Evolutionary conservation across 306 rosid species (phyloP).

Genomic region (Malus orientalis): DNA sequence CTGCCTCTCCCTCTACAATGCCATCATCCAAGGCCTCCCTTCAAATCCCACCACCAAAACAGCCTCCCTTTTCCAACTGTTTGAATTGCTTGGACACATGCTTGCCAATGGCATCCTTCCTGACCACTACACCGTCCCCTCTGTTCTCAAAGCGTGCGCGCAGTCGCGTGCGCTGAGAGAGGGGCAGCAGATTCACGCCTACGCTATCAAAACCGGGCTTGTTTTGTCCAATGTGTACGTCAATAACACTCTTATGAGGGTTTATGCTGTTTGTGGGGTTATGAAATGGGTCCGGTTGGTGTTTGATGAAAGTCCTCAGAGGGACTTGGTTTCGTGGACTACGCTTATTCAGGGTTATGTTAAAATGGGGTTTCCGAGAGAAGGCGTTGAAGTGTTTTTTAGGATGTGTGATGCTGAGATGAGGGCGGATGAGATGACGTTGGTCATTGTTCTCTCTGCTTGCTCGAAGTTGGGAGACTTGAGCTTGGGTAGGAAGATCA

Average conservation of each 20-base stretch:
- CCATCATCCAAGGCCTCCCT: constrained; percentile 17
- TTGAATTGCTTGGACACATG: constrained; percentile 18
- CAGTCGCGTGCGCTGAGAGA: constrained; percentile 16
- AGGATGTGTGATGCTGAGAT: constrained; percentile 20
- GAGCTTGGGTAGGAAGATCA: constrained; percentile 27
- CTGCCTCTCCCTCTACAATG: constrained; percentile 26
- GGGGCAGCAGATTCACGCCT: constrained; percentile 32
- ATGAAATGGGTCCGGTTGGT: constrained; percentile 6
- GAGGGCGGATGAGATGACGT: constrained; percentile 28
- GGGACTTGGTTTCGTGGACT: constrained; percentile 38
- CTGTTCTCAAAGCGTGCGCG: constrained; percentile 30
- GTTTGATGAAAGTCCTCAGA: constrained; percentile 25
- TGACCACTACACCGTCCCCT: constrained; percentile 27
- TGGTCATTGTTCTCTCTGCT: constrained; percentile 35
- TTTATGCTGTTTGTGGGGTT: constrained; percentile 26
- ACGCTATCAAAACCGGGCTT: constrained; percentile 19
- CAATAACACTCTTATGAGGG: constrained; percentile 30
- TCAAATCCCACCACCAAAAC: background rate
- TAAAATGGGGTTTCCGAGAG: constrained; percentile 12
- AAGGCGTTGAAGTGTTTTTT: constrained; percentile 22
- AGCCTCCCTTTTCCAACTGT: background rate
- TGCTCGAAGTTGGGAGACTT: constrained; percentile 34
- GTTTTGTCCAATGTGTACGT: constrained; percentile 26
- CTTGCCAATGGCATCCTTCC: constrained; percentile 20
- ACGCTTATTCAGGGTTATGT: constrained; percentile 34